Evolutionary conservation across 2,329 filamentous ascomycete genomes (phyloP), one percentile per base, ranked within the genome.

Genomic region (Elsinoe batatas): DNA sequence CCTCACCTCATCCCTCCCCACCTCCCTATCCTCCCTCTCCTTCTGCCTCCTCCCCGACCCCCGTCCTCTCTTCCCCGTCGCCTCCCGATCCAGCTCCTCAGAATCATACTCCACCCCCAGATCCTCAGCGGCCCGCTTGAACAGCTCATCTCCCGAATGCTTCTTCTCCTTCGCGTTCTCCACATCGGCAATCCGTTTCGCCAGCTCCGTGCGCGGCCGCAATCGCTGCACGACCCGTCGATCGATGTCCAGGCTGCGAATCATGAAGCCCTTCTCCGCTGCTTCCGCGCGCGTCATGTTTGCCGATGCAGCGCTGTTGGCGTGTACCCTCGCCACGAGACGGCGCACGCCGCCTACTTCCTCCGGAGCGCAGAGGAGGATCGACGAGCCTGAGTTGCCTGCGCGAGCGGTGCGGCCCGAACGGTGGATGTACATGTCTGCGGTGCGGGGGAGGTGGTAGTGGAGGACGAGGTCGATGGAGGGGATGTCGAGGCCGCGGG

Each of bases 371-470:
- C 93, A 97, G 53, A 98, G 82, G 3, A 98, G 76, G 57, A 98
- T 83, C 64, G 88, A 95, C 35, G 87, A 80, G 36, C 93, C 93
- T 0, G 79, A 81, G 11, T 81, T 81, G 17, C 84, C 80, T 2
- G 87, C 91, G 65, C 93, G 88, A 1, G 93, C 93, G 1, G 93
- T 97, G 61, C 93, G 87, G 11, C 93, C 93, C 1, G 93, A 96
- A 20, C 93, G 84, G 68, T 98, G 93, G 12, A 98, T 91, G 67
- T 98, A 98, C 47, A 86, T 86, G 69, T 97, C 91, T 33, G 93
- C 93, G 1, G 89, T 79, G 57, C 91, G 86, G 1, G 93, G 93
- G 0, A 96, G 84, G 69, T 98, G 91, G 72, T 98, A 98, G 72
- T 98, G 93, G 15, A 98, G 75, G 13, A 98, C 86, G 12, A 95